These are phyloP conservation scores for Petasospora rhodanensis DNA, from an alignment of 1,139 yeast genomes.

Conservation along the genomic window DNA sequence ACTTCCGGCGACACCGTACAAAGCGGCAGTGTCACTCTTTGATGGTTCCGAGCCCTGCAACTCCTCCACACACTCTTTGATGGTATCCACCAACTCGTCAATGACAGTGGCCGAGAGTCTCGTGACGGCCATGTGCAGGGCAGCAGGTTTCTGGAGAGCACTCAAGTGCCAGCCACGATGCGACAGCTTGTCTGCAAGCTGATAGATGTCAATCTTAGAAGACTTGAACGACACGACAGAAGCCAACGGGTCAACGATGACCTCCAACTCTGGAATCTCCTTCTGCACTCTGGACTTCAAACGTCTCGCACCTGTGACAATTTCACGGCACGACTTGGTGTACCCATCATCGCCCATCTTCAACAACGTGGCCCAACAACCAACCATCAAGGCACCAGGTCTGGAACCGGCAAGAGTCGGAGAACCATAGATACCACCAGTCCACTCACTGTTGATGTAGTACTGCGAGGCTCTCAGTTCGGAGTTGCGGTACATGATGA, in stretches of 20 bases:
- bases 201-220: conserved; percentile 58
- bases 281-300: conserved; percentile 46
- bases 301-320: conserved; percentile 59
- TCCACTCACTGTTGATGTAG: conserved; percentile 80
- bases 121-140: conserved; percentile 87
- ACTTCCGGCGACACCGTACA: conserved; percentile 95
- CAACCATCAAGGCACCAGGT: conserved; percentile 95
- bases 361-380: conserved; percentile 94
- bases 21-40: conserved; percentile 67
- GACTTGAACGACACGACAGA: conserved; percentile 80
- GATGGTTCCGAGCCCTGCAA: conserved; percentile 28
- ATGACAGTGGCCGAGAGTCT: conserved; percentile 59
- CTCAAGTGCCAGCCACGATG: conserved; percentile 86
- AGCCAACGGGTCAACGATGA: conserved; percentile 80
- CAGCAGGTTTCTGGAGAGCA: conserved; percentile 83
- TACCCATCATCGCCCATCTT: conserved; percentile 81
- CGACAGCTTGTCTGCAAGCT: conserved; percentile 63
- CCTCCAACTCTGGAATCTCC: conserved; percentile 49
- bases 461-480: conserved; percentile 76
- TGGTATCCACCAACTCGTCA: conserved; percentile 55
- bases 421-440: conserved; percentile 94
- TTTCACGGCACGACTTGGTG: conserved; percentile 56
- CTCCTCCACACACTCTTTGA: conserved; percentile 45
- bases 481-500: conserved; percentile 77
- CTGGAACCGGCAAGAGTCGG: conserved; percentile 96